These are phyloP conservation scores for Neopestalotiopsis sp. DNA, from an alignment of 2,329 filamentous ascomycete genomes.

Conservation along the genomic window DNA sequence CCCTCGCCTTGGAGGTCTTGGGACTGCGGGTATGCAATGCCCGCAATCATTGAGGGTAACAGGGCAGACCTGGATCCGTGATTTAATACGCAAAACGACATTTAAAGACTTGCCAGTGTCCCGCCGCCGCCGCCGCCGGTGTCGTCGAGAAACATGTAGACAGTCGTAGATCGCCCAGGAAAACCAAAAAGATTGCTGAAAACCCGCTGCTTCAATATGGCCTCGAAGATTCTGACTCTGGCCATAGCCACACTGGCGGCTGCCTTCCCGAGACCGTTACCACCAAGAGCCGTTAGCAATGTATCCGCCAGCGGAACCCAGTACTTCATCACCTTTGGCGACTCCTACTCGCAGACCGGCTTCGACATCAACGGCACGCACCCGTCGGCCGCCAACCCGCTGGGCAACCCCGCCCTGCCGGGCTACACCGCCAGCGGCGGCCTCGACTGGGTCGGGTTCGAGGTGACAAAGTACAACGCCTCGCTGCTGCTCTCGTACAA, in stretches of 20 bases:
- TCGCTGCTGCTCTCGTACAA: slow-evolving; percentile 46
- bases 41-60: neutral
- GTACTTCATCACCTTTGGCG: slow-evolving; percentile 16
- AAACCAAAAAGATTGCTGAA: neutral
- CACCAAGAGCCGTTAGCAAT: neutral
- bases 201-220: neutral
- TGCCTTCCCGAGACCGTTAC: neutral
- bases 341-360: slow-evolving; percentile 16
- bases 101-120: neutral
- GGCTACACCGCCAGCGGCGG: slow-evolving; percentile 53
- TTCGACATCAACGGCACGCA: slow-evolving; percentile 10
- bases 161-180: neutral
- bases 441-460: slow-evolving; percentile 47
- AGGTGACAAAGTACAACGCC: slow-evolving; percentile 41
- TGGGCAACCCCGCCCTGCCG: slow-evolving; percentile 63
- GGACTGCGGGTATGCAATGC: slow-evolving; percentile 3
- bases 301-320: neutral
- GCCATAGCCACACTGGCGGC: neutral
- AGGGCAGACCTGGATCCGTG: neutral
- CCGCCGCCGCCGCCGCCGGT: neutral
- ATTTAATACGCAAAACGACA: neutral
- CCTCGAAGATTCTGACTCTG: neutral
- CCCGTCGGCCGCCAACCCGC: slow-evolving; percentile 57
- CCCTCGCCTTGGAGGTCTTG: neutral
- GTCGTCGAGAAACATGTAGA: too few relatives aligned